Base-by-base conservation (phyloP, 768 basidiomycete species). In the Mrakia blollopis region DNA sequence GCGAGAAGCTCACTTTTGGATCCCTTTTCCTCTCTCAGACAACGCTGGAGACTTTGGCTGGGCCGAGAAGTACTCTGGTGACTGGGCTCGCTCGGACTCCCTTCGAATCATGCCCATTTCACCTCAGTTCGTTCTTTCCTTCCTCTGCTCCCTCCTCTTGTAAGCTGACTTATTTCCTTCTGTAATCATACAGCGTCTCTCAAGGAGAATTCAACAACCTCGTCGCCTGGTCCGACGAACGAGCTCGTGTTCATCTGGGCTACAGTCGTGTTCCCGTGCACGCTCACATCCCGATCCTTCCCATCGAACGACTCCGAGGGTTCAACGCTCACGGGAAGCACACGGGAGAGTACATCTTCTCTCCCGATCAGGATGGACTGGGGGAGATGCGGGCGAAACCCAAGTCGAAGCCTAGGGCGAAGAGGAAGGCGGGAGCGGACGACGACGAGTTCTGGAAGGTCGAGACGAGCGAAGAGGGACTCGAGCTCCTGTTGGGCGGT, bases 201-300 rank as follows among this genome's bases (percentile, higher is more conserved):
- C 23, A n/a, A 28, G 69, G 18, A 30, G 44, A 71, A 28, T 50
- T n/a, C n/a, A 52, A 35, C 11, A 71, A 71, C 50, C n/a, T 71
- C 14, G 47, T 72, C 47, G 35, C 47, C 71, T 57, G 52, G 16
- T 50, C 52, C 0, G 50, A 68, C 44, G 41, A 52, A 0, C 52
- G 35, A 21, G 37, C 13, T 2, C 63, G 74, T 0, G 14, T 25
- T 35, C 65, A 75, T 11, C 74, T 75, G 25, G 74, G 74, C 52
- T 68, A 57, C 65, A 0, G 7, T 28, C 37, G 14, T 32, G 41
- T 75, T 8, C 74, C 72, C 37, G 18, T 73, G 41, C 35, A 68
- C 47, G 74, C 44, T 11, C 74, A 75, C 74, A 68, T 75, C 37
- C 74, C 74, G 4, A 54, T 75, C 65, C 65, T 68, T 3, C 50